A percentile compares a stretch with the other conserved stretches of the same genome.
Evolutionary conservation across 306 rosid genomes (phyloP).

Genomic region (Dalbergia cultrata): DNA sequence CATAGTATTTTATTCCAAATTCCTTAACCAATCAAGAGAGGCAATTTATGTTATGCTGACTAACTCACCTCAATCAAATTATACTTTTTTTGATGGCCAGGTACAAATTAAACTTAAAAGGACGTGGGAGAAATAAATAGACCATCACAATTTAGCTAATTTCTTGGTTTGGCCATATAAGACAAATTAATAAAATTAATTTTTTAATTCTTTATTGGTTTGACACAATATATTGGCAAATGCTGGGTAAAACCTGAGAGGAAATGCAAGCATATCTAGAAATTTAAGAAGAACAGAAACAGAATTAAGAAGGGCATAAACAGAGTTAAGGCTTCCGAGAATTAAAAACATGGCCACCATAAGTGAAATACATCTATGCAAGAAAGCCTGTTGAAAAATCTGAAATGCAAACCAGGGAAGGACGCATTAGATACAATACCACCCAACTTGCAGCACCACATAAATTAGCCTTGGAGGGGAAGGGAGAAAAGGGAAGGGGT

Average conservation of each 20-base stretch:
- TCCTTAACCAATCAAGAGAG: conserved; percentile 8
- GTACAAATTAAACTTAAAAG: neutral
- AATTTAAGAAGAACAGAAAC: too few relatives aligned
- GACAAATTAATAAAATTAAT: neutral
- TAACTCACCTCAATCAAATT: neutral
- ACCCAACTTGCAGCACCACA: neutral
- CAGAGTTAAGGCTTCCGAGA: too few relatives aligned
- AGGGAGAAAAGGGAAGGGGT: too few relatives aligned
- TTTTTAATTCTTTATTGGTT: neutral
- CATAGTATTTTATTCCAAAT: neutral
- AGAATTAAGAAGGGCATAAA: too few relatives aligned
- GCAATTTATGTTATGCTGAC: neutral
- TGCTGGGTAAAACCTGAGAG: neutral
- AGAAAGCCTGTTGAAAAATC: too few relatives aligned
- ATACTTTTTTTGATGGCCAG: neutral
- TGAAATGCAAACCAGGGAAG: too few relatives aligned
- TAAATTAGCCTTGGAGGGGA: neutral
- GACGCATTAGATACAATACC: neutral
- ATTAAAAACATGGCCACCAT: too few relatives aligned
- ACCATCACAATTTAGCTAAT: conserved; percentile 10
- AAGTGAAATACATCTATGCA: too few relatives aligned
- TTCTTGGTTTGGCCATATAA: neutral
- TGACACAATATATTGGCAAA: neutral
- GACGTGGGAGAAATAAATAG: neutral
- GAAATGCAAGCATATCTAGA: too few relatives aligned